A percentile compares a stretch with the other conserved stretches of the same genome.
These are phyloP conservation scores for Cercospora berteroae DNA, from an alignment of 2,329 filamentous ascomycete genomes.

Conservation along the genomic window DNA sequence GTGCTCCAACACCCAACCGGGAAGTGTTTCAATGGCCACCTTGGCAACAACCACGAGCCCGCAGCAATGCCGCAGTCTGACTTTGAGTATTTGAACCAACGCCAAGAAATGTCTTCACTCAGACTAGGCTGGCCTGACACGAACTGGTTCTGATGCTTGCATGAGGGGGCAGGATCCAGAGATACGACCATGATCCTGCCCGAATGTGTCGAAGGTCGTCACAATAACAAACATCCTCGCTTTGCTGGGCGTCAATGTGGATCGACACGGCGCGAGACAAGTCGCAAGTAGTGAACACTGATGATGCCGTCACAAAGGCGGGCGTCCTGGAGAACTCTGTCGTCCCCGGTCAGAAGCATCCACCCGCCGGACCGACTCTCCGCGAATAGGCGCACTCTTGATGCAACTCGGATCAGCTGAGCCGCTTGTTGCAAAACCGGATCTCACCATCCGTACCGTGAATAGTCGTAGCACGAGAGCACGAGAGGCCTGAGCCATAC, in stretches of 20 bases:
- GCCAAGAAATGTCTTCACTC: neutral
- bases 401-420: neutral
- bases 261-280: neutral
- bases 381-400: neutral
- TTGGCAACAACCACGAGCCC: conserved; percentile 9
- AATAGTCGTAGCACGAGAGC: neutral
- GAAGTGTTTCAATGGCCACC: neutral
- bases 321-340: conserved; percentile 3
- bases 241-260: neutral
- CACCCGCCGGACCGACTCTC: neutral
- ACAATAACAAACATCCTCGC: neutral
- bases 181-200: neutral
- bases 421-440: neutral
- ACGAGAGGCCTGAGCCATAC: neutral
- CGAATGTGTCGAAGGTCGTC: neutral
- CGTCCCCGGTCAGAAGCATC: neutral
- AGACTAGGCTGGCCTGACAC: neutral
- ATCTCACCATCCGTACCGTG: neutral
- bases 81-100: neutral
- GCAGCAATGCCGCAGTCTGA: neutral
- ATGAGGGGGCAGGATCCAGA: neutral
- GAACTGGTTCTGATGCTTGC: neutral
- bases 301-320: neutral
- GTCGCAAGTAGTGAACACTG: neutral
- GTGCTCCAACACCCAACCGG: neutral